Evolutionary conservation across 805 yeast genomes (phyloP), one percentile per base, ranked within the genome.

Genomic region (Cyberlindnera meyerae): DNA sequence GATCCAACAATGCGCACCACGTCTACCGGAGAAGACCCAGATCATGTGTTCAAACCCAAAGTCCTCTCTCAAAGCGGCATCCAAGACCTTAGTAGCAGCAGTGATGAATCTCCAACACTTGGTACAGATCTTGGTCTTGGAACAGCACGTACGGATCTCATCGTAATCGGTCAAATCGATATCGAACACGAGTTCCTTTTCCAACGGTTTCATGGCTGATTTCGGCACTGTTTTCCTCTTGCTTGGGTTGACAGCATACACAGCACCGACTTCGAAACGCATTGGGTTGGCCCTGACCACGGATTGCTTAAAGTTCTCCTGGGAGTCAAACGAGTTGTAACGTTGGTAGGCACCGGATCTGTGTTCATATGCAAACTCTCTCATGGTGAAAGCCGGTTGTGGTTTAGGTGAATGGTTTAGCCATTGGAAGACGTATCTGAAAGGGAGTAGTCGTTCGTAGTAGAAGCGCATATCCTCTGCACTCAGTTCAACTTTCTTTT

Each of bases 1-100:
- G 17, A 93, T 72, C 98, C 98, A 93, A 54, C 97, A 94, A 69
- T 93, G 98, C 12, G 94, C 95, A 60, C 98, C 98, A 73, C 98
- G 84, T 69, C 98, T 82, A 31, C 98, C 98, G 1, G 96, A 87
- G 55, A 86, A 93, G 5, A 90, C 96, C 97, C 97, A 93, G 33
- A 93, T 68, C 55, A 87, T 67, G 59, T 86, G 80, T 42, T 77
- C 65, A 58, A 85, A 89, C 1, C 96, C 97, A 61, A 93, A 93
- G 60, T 90, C 97, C 34, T 86, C 87, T 35, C 75, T 65, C 35
- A 93, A 67, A 0, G 95, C 82, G 2, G 59, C 54, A 42, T 83
- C 85, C 42, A 93, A 64, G 31, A 89, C 75, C 51, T 77, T 73
- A 40, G 88, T 75, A 2, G 97, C 96, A 18, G 89, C 75, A 15